Conservation (phyloP, 2,329 filamentous ascomycete genomes). For the Pseudogymnoascus sp. region DNA sequence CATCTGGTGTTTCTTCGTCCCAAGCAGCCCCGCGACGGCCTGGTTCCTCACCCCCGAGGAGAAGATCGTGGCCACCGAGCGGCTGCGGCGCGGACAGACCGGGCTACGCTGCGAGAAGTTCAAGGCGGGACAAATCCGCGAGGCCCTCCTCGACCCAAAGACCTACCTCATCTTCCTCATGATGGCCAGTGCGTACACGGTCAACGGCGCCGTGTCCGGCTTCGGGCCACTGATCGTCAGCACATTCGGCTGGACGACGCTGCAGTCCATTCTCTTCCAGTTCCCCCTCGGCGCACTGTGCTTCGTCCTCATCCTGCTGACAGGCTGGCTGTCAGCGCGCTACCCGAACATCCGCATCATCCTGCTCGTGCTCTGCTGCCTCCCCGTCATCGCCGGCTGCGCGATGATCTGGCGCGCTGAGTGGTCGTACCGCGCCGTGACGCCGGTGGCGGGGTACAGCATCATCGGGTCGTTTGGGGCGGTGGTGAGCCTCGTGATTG, state of each 20-base stretch:
- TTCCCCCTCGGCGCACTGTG: constrained; percentile 66
- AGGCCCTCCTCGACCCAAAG: constrained; percentile 51
- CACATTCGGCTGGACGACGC: constrained; percentile 57
- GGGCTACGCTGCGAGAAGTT: constrained; percentile 54
- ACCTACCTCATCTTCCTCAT: constrained; percentile 57
- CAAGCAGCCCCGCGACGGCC: constrained; percentile 56
- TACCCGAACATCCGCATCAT: constrained; percentile 56
- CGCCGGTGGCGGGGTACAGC: constrained; percentile 62
- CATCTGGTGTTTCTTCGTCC: constrained; percentile 54
- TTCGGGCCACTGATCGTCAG: constrained; percentile 66
- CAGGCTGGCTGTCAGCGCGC: constrained; percentile 54
- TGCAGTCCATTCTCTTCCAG: constrained; percentile 62
- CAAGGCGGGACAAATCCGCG: constrained; percentile 49
- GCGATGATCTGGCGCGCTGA: constrained; percentile 58
- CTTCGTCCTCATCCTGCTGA: constrained; percentile 55
- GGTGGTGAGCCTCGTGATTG: constrained; percentile 55
- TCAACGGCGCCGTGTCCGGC: constrained; percentile 62
- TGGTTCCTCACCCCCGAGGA: constrained; percentile 61
- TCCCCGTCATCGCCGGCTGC: constrained; percentile 68
- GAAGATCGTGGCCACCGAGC: constrained; percentile 54
- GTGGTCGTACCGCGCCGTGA: constrained; percentile 56
- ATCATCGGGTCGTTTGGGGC: constrained; percentile 66
- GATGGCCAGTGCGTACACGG: constrained; percentile 52
- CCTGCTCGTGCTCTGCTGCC: constrained; percentile 56
- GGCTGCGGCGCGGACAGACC: constrained; percentile 53